A percentile compares a stretch with the other conserved stretches of the same genome.
Evolutionary conservation across 192 early-diverging fungal species (phyloP).

Genomic region (Mortierella claussenii): DNA sequence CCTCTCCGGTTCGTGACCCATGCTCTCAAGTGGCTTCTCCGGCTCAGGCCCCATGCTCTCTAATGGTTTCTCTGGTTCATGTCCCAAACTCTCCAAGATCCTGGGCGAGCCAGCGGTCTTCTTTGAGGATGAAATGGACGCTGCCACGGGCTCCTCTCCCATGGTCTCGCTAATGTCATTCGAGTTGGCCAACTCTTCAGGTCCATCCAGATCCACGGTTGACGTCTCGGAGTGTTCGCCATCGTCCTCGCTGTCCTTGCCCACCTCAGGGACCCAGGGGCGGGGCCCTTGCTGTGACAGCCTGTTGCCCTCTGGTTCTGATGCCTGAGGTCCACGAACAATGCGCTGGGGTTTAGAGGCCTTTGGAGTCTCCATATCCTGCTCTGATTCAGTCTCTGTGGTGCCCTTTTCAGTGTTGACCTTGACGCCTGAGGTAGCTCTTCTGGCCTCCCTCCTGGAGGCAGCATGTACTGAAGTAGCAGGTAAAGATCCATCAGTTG

Average conservation of each 20-base stretch:
- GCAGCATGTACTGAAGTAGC: slow-evolving; percentile 4
- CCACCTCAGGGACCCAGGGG: slow-evolving; percentile 32
- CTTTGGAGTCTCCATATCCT: slow-evolving; percentile 36
- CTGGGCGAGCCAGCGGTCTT: neutral
- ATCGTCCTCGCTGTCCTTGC: slow-evolving; percentile 1
- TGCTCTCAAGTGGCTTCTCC: slow-evolving; percentile 38
- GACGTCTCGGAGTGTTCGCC: neutral
- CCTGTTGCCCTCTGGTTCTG: slow-evolving; percentile 12
- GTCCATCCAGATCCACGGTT: slow-evolving; percentile 12
- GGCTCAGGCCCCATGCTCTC: slow-evolving; percentile 52
- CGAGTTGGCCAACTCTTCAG: slow-evolving; percentile 27
- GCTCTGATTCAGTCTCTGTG: slow-evolving; percentile 22
- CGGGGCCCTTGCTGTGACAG: slow-evolving; percentile 49
- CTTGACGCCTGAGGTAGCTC: neutral
- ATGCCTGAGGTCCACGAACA: slow-evolving; percentile 25
- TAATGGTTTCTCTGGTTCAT: slow-evolving; percentile 34
- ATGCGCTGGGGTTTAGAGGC: slow-evolving; percentile 28
- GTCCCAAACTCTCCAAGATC: slow-evolving; percentile 28
- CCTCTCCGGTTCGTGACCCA: slow-evolving; percentile 44
- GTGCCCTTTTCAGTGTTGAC: slow-evolving; percentile 7
- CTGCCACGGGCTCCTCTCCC: slow-evolving; percentile 11
- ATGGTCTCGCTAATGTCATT: slow-evolving; percentile 30
- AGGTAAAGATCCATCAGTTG: slow-evolving; percentile 18
- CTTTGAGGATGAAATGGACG: slow-evolving; percentile 1
- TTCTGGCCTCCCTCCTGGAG: slow-evolving; percentile 11